A percentile compares a stretch with the other conserved stretches of the same genome.
These are phyloP conservation scores for Sporothrix pseudoabietina DNA, from an alignment of 2,329 filamentous ascomycete genomes.

Conservation along the genomic window DNA sequence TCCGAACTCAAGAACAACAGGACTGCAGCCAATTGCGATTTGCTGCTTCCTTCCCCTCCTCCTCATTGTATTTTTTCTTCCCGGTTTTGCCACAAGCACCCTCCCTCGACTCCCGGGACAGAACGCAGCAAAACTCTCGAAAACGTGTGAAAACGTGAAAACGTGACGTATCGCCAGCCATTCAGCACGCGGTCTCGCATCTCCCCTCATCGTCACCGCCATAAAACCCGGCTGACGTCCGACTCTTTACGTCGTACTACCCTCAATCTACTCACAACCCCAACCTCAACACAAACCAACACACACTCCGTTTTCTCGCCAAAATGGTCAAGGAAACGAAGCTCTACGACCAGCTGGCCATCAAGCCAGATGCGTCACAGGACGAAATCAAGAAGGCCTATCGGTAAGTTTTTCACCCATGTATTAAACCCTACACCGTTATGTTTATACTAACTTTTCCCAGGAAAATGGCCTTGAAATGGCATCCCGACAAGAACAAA, in stretches of 20 bases:
- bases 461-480: constrained; percentile 86
- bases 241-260: neutral
- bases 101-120: neutral
- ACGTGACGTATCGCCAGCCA: constrained; percentile 21
- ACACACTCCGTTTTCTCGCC: constrained; percentile 1
- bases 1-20: neutral
- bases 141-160: neutral
- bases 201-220: constrained; percentile 1
- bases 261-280: neutral
- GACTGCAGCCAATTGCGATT: neutral
- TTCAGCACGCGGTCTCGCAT: neutral
- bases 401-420: constrained; percentile 57
- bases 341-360: constrained; percentile 82
- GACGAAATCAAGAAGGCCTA: constrained; percentile 98
- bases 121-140: no score
- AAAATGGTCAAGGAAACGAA: constrained; percentile 45
- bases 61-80: constrained; percentile 12
- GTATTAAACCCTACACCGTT: neutral
- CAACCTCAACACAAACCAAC: neutral
- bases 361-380: constrained; percentile 78
- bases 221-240: constrained; percentile 3
- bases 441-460: constrained; percentile 1
- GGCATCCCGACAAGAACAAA: constrained; percentile 98
- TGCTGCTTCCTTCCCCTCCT: neutral
- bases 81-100: constrained; percentile 26